A percentile compares a stretch with the other conserved stretches of the same genome.
These are phyloP conservation scores for Pseudozyma tsukubaensis DNA, from an alignment of 1,284 basidiomycete genomes.

Conservation along the genomic window DNA sequence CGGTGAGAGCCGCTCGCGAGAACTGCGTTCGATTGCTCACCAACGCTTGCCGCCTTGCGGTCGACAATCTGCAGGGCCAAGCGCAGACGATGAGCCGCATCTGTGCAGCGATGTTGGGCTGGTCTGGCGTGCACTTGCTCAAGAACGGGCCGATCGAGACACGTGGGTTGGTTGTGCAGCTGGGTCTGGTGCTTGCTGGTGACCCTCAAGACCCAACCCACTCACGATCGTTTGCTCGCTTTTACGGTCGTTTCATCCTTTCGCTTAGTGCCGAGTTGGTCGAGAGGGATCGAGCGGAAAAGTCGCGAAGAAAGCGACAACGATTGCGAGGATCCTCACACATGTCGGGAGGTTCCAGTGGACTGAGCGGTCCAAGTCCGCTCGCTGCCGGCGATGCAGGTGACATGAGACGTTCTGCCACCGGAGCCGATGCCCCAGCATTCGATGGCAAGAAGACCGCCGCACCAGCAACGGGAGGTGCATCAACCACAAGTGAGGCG, in stretches of 20 bases:
- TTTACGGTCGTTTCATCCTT: slow-evolving; percentile 49
- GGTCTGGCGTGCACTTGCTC: slow-evolving; percentile 48
- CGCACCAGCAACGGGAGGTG: slow-evolving; percentile 8
- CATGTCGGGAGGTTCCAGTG: slow-evolving; percentile 33
- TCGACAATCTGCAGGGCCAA: slow-evolving; percentile 31
- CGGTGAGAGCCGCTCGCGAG: slow-evolving; percentile 45
- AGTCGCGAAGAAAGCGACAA: slow-evolving; percentile 44
- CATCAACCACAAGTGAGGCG: not conserved
- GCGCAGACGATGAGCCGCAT: slow-evolving; percentile 42
- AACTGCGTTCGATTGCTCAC: slow-evolving; percentile 34
- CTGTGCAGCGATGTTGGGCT: slow-evolving; percentile 43
- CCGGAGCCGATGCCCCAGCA: slow-evolving; percentile 3
- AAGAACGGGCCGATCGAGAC: slow-evolving; percentile 52
- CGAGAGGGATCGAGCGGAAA: slow-evolving; percentile 45
- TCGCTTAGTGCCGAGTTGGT: slow-evolving; percentile 49
- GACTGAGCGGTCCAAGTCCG: slow-evolving; percentile 18
- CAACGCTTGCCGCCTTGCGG: slow-evolving; percentile 35
- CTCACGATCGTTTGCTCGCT: slow-evolving; percentile 42
- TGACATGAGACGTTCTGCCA: slow-evolving; percentile 15
- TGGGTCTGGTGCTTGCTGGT: slow-evolving; percentile 45
- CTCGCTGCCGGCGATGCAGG: slow-evolving; percentile 13
- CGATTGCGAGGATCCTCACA: slow-evolving; percentile 40
- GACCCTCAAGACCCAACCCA: slow-evolving; percentile 36
- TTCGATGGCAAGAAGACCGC: slow-evolving; percentile 11
- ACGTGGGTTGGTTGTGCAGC: slow-evolving; percentile 44